phyloP scores from a whole-genome alignment of 2,329 filamentous ascomycete species.

The Plectosphaerella sp. region DNA sequence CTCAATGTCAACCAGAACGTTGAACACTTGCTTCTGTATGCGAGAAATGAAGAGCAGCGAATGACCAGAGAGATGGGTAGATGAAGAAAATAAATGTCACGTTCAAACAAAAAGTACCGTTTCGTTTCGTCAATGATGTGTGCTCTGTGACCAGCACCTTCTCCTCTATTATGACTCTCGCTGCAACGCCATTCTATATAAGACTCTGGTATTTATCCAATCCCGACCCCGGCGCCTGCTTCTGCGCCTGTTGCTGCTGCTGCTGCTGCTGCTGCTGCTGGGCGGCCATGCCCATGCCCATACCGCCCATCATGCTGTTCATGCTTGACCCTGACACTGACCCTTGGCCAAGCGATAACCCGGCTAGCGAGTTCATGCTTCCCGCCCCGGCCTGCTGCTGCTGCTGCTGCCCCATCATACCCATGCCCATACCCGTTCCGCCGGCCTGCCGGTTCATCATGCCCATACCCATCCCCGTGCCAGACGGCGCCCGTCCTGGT shows the following conservation, averaged over 20 bases:
- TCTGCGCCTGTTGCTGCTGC: conserved; percentile 21
- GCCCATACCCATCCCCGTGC: conserved; percentile 10
- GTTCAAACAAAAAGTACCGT: too few species aligned
- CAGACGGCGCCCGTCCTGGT: conserved; percentile 26
- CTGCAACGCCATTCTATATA: conserved; percentile 33
- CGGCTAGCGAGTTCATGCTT: conserved; percentile 12
- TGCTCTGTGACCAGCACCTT: background rate
- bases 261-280: conserved; percentile 15
- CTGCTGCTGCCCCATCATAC: conserved; percentile 8
- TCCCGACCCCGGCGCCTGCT: conserved; percentile 41
- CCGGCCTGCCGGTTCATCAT: conserved; percentile 11
- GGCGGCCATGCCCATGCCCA: conserved; percentile 1
- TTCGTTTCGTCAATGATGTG: background rate
- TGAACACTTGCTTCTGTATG: too few species aligned
- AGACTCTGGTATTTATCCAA: conserved; percentile 67
- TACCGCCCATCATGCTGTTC: conserved; percentile 17
- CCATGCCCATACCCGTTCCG: conserved; percentile 14
- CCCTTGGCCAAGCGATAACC: conserved; percentile 14
- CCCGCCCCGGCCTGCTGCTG: conserved; percentile 8
- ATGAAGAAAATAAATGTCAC: too few species aligned
- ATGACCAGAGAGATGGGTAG: too few species aligned
- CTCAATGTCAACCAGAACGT: too few species aligned
- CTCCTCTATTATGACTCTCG: background rate
- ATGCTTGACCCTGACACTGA: conserved; percentile 24
- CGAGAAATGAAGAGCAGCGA: too few species aligned